Evolutionary conservation across 129 eudicot species (phyloP).

Genomic region (Lactuca sativa): DNA sequence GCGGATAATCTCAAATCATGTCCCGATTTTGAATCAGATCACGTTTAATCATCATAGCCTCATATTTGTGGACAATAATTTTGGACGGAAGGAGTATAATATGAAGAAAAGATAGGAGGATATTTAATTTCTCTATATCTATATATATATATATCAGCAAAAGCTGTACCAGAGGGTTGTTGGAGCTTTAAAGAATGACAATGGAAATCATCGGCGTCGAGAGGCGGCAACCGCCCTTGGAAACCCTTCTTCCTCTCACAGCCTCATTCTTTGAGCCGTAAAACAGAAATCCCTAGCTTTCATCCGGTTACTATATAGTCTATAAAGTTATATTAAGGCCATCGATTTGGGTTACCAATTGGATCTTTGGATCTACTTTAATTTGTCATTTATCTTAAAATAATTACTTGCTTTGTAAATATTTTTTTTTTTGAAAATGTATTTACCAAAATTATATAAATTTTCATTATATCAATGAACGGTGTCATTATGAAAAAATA

Average conservation of each 20-base stretch:
- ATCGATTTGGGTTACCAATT: too few species aligned
- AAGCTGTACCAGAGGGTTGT: constrained; percentile 20
- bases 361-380: too few species aligned
- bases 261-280: constrained; percentile 32
- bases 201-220: constrained; percentile 18
- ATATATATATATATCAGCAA: not conserved
- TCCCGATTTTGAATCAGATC: constrained; percentile 26
- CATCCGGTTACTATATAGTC: not conserved
- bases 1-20: constrained; percentile 24
- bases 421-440: too few species aligned
- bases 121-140: not conserved
- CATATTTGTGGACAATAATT: not conserved
- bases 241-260: constrained; percentile 28
- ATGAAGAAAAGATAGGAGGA: too few species aligned
- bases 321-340: not conserved
- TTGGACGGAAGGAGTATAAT: too few species aligned
- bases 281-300: constrained; percentile 17
- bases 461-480: too few species aligned
- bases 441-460: too few species aligned
- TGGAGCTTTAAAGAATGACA: not conserved
- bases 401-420: too few species aligned
- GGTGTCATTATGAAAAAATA: too few species aligned
- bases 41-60: constrained; percentile 35
- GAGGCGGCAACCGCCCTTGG: constrained; percentile 33
- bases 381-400: too few species aligned